A percentile compares a stretch with the other conserved stretches of the same genome.
phyloP scores from a whole-genome alignment of 2,329 filamentous ascomycete species.

The Geosmithia flava region DNA sequence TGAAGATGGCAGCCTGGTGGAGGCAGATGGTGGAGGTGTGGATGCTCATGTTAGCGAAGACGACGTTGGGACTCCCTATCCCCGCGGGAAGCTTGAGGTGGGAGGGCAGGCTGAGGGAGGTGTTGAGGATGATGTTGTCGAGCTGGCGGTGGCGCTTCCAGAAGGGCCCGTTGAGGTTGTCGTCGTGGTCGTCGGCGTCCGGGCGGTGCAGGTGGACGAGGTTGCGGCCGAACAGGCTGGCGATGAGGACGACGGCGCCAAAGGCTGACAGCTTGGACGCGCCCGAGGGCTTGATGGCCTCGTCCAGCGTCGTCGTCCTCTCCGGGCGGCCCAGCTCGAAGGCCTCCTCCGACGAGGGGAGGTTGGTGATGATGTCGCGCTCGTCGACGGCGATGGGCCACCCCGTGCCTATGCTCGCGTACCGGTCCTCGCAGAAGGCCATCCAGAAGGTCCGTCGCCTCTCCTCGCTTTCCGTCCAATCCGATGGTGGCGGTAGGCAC shows the following conservation, averaged over 20 bases:
- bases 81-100: slow-evolving; percentile 69
- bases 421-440: slow-evolving; percentile 81
- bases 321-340: slow-evolving; percentile 72
- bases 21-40: slow-evolving; percentile 93
- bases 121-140: slow-evolving; percentile 84
- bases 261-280: slow-evolving; percentile 64
- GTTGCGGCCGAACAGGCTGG: slow-evolving; percentile 84
- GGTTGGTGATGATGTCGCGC: slow-evolving; percentile 73
- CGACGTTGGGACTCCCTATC: slow-evolving; percentile 66
- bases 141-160: slow-evolving; percentile 88
- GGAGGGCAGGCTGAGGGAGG: slow-evolving; percentile 68
- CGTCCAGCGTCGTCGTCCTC: slow-evolving; percentile 55
- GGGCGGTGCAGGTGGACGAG: slow-evolving; percentile 84
- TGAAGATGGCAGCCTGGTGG: slow-evolving; percentile 97
- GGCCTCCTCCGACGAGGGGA: slow-evolving; percentile 75
- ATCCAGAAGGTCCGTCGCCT: slow-evolving; percentile 90
- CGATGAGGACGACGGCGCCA: slow-evolving; percentile 70
- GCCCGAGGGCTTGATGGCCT: slow-evolving; percentile 60
- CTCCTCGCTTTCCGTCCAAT: slow-evolving; percentile 93
- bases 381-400: slow-evolving; percentile 96
- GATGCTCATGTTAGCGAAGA: slow-evolving; percentile 94
- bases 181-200: slow-evolving; percentile 65
- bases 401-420: slow-evolving; percentile 89
- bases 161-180: slow-evolving; percentile 84
- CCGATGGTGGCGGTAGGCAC: slow-evolving; percentile 70